Percentiles rank a stretch among this genome's conserved stretches.
These are phyloP conservation scores for Boletus bicolor DNA, from an alignment of 768 basidiomycete genomes.

Conservation along the genomic window DNA sequence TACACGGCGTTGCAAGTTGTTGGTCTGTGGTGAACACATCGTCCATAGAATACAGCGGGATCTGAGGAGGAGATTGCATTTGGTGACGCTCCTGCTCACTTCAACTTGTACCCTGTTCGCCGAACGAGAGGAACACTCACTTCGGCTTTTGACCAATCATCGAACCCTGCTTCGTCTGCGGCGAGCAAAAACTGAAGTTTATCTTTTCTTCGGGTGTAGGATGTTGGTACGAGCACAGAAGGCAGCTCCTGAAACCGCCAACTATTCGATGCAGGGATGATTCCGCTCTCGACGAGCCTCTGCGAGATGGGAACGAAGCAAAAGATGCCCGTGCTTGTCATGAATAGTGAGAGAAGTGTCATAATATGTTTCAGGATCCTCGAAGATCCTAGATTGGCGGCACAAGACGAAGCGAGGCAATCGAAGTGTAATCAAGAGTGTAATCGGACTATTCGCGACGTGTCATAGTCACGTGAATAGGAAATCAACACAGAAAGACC, in stretches of 20 bases:
- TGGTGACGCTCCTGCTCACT: neutral
- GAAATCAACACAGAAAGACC: conserved; percentile 14
- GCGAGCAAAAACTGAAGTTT: neutral
- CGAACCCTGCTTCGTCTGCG: neutral
- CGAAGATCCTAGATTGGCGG: neutral
- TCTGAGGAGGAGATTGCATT: neutral
- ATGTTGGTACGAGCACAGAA: neutral
- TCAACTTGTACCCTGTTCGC: neutral
- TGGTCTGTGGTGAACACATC: neutral
- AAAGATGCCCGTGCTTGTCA: conserved; percentile 24
- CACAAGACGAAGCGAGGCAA: neutral
- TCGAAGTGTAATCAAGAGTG: neutral
- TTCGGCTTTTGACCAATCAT: neutral
- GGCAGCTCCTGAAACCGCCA: conserved; percentile 6
- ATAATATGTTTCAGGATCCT: neutral
- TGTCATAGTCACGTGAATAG: conserved; percentile 18
- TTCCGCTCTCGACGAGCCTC: conserved; percentile 24
- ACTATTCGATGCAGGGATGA: conserved; percentile 5
- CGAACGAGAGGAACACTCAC: conserved; percentile 4
- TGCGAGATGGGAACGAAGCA: conserved; percentile 27
- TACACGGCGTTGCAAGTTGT: neutral
- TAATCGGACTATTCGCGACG: neutral
- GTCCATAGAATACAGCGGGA: neutral
- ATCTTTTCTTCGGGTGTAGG: neutral
- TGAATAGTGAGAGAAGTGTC: conserved; percentile 24